Evolutionary conservation across 1,139 yeast species (phyloP).

Genomic region (Suhomyces atakaporum): DNA sequence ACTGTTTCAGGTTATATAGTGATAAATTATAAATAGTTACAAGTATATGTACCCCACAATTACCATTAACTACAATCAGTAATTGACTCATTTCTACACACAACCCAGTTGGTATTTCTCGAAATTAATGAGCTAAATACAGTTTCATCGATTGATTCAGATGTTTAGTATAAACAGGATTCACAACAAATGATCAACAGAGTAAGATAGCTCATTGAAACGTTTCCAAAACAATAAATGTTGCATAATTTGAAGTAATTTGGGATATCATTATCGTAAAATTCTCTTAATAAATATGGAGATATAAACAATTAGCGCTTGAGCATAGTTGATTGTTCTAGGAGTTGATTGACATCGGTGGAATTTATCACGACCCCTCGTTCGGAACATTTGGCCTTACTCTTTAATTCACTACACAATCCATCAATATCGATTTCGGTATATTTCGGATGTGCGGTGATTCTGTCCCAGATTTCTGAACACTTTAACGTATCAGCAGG

Average conservation of each 20-base stretch:
- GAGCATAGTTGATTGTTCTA: constrained; percentile 42
- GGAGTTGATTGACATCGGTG: constrained; percentile 69
- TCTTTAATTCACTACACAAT: constrained; percentile 80
- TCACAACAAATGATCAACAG: constrained; percentile 1
- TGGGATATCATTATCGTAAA: constrained; percentile 1
- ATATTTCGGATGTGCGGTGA: constrained; percentile 90
- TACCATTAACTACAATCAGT: no score
- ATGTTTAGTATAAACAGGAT: not conserved
- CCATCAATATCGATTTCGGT: constrained; percentile 93
- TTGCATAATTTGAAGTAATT: not conserved
- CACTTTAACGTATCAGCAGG: constrained; percentile 62
- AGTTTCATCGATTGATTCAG: not conserved
- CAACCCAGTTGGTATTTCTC: no score
- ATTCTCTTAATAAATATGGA: not conserved
- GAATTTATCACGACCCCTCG: constrained; percentile 84
- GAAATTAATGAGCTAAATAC: no score
- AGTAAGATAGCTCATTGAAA: not conserved
- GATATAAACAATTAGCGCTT: constrained; percentile 13
- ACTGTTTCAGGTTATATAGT: no score
- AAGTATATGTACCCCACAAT: no score
- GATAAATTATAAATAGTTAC: no score
- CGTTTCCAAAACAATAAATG: not conserved
- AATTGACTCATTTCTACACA: no score
- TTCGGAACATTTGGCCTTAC: constrained; percentile 95
- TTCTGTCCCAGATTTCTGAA: constrained; percentile 94